Evolutionary conservation across 345 rosid species (phyloP).

Genomic region (Eucalyptus grandis): DNA sequence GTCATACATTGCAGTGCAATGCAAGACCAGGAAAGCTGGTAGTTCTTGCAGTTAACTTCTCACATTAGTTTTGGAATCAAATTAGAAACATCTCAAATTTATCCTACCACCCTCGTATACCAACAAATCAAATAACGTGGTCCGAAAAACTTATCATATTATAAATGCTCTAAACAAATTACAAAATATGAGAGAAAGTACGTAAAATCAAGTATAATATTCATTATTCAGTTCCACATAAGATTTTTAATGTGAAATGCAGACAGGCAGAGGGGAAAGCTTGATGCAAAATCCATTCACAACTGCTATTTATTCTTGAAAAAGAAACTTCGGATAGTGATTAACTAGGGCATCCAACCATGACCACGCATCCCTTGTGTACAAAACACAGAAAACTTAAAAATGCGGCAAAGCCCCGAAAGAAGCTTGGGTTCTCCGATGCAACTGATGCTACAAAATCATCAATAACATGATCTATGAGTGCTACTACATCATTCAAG

Average conservation of each 20-base stretch:
- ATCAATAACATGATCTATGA: neutral
- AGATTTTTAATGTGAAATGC: neutral
- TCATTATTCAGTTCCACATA: neutral
- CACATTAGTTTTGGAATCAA: neutral
- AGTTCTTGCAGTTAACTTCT: neutral
- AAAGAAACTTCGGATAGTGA: neutral
- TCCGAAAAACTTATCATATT: neutral
- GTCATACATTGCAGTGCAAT: neutral
- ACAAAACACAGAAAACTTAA: neutral
- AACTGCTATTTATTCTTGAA: neutral
- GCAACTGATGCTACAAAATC: neutral
- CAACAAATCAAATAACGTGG: neutral
- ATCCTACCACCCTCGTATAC: neutral
- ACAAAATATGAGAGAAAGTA: neutral
- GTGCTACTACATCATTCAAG: neutral
- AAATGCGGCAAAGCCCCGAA: neutral
- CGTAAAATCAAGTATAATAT: neutral
- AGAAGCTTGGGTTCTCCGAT: neutral
- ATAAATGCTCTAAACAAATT: neutral
- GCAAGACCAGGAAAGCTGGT: neutral
- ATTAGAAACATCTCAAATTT: neutral
- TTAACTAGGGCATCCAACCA: neutral
- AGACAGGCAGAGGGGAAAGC: neutral
- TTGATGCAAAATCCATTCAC: neutral
- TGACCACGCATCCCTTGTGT: neutral